A percentile compares a stretch with the other conserved stretches of the same genome.
Evolutionary conservation across 441 rosid species (phyloP).

Genomic region (Arabidopsis hybrid): DNA sequence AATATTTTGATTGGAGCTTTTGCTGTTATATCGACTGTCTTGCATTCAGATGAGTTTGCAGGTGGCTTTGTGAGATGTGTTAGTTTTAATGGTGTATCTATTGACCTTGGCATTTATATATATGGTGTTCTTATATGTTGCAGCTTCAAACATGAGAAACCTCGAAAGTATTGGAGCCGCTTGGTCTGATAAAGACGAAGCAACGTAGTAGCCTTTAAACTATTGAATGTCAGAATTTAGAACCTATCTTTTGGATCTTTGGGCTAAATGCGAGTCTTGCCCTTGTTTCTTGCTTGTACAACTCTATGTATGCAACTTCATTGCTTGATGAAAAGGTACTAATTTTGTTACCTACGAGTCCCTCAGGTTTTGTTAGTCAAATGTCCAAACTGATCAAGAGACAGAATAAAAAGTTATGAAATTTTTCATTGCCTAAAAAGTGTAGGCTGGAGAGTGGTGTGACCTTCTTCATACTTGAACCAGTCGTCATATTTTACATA

Average conservation of each 20-base stretch:
- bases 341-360: background rate
- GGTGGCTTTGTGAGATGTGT: background rate
- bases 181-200: background rate
- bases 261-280: background rate
- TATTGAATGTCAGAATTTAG: background rate
- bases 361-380: slow-evolving; percentile 30
- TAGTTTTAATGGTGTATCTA: too few relatives aligned
- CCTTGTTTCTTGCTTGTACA: background rate
- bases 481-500: background rate
- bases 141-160: background rate
- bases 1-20: background rate
- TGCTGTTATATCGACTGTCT: background rate
- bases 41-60: background rate
- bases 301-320: background rate
- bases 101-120: background rate
- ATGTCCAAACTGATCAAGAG: background rate
- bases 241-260: background rate
- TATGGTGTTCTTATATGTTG: background rate
- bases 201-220: background rate
- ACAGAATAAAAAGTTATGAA: background rate
- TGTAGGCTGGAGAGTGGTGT: background rate
- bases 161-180: too few relatives aligned
- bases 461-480: background rate
- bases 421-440: background rate
- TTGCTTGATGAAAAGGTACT: background rate